Evolutionary conservation across 2,329 filamentous ascomycete genomes (phyloP).

Genomic region (Bipolaris victoriae): DNA sequence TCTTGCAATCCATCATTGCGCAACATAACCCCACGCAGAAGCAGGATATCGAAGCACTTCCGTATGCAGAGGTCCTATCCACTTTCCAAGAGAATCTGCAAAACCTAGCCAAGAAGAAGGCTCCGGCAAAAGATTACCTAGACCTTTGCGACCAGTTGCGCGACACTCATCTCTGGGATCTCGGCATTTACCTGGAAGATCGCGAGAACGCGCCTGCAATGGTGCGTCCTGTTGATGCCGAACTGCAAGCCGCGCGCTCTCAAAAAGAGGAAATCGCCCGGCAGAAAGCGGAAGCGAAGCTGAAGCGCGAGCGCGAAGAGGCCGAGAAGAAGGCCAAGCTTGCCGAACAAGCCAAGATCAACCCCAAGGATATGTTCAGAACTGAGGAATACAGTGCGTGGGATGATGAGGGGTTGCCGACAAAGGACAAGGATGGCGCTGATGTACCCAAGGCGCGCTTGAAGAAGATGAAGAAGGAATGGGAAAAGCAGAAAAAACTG

Average conservation of each 20-base stretch:
- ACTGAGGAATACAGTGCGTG: conserved; percentile 72
- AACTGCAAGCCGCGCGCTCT: conserved; percentile 60
- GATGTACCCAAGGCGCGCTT: conserved; percentile 78
- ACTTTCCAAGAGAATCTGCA: conserved; percentile 67
- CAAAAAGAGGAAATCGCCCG: conserved; percentile 58
- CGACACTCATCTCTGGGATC: conserved; percentile 78
- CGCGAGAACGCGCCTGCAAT: conserved; percentile 74
- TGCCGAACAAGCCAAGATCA: conserved; percentile 63
- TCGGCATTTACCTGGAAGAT: conserved; percentile 89
- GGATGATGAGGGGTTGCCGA: conserved; percentile 83
- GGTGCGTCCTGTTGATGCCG: conserved; percentile 69
- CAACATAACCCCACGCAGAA: conserved; percentile 37
- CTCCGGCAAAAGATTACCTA: conserved; percentile 73
- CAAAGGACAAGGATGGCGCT: conserved; percentile 75
- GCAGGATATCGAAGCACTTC: conserved; percentile 42
- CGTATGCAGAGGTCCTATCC: conserved; percentile 58
- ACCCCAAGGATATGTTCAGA: conserved; percentile 64
- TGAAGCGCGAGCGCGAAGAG: conserved; percentile 65
- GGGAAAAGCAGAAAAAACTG: conserved; percentile 86
- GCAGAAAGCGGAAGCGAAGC: conserved; percentile 54
- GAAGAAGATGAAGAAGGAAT: conserved; percentile 88
- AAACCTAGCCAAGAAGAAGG: conserved; percentile 55
- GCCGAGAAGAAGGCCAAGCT: conserved; percentile 61
- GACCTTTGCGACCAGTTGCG: conserved; percentile 74
- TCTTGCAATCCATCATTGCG: conserved; percentile 49